phyloP scores from a whole-genome alignment of 1,284 basidiomycete species.

The Sanghuangporus baumii region DNA sequence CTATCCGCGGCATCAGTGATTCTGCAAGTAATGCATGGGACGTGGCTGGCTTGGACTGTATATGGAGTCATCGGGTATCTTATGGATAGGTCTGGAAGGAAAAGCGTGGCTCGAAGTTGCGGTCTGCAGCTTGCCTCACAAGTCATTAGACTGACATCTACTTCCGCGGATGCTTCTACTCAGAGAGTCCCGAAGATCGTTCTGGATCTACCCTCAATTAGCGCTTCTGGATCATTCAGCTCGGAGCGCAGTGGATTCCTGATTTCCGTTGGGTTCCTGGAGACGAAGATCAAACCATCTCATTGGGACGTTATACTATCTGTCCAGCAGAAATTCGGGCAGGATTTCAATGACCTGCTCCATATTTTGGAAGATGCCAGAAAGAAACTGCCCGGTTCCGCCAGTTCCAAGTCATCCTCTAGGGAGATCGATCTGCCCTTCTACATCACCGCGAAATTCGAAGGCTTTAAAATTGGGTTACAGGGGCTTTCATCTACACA shows the following conservation, averaged over 20 bases:
- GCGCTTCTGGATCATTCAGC: slow-evolving; percentile 52
- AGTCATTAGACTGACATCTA: slow-evolving; percentile 55
- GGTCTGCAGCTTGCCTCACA: slow-evolving; percentile 64
- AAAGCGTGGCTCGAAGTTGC: slow-evolving; percentile 39
- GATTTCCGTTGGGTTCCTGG: slow-evolving; percentile 59
- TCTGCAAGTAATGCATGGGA: slow-evolving; percentile 78
- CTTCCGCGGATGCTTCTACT: slow-evolving; percentile 27
- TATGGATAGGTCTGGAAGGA: slow-evolving; percentile 33
- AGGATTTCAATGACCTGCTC: slow-evolving; percentile 79
- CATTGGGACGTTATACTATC: slow-evolving; percentile 76
- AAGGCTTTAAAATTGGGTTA: slow-evolving; percentile 72
- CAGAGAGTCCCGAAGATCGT: slow-evolving; percentile 33
- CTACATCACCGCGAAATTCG: slow-evolving; percentile 52
- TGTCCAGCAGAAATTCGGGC: slow-evolving; percentile 80
- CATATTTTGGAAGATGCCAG: slow-evolving; percentile 57
- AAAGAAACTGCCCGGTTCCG: slow-evolving; percentile 27
- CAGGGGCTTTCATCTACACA: slow-evolving; percentile 66
- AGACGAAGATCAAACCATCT: slow-evolving; percentile 68
- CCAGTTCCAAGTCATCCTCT: neutral
- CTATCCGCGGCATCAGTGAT: slow-evolving; percentile 47
- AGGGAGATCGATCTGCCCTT: slow-evolving; percentile 11
- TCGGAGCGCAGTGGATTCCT: slow-evolving; percentile 45
- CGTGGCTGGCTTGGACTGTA: slow-evolving; percentile 74
- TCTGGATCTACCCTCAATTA: slow-evolving; percentile 58
- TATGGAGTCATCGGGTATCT: slow-evolving; percentile 43